These are phyloP conservation scores for Emiliania huxleyi DNA, from an alignment of 78 protist species.

Conservation along the genomic window DNA sequence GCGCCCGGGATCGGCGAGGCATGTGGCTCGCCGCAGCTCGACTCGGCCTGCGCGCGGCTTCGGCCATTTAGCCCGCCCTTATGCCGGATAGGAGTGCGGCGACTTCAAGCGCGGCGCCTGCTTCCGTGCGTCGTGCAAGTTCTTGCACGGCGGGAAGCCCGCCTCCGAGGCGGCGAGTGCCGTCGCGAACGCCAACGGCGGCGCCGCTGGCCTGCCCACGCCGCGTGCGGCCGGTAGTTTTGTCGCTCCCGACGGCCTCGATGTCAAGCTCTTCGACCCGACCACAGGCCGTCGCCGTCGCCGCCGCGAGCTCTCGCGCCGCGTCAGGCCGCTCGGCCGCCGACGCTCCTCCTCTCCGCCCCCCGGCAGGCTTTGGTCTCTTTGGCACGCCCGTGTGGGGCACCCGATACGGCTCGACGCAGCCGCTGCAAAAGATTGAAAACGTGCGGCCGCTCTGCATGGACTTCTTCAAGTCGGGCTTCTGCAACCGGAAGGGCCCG, in stretches of 20 bases:
- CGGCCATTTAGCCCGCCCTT: too few species aligned
- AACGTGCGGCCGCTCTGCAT: conserved; percentile 10
- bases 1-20: too few species aligned
- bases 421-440: background rate
- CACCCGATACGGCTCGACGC: background rate
- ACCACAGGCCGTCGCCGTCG: too few species aligned
- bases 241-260: background rate
- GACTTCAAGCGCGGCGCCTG: conserved; percentile 24
- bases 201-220: background rate
- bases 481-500: background rate
- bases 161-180: background rate
- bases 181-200: background rate
- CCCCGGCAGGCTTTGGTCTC: conserved; percentile 18
- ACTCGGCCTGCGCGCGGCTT: too few species aligned
- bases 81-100: conserved; percentile 14
- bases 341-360: too few species aligned
- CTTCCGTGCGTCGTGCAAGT: conserved; percentile 22
- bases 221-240: background rate
- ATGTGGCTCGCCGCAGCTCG: too few species aligned
- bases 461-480: conserved; percentile 22
- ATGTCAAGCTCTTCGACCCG: background rate
- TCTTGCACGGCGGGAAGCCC: background rate
- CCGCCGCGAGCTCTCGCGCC: too few species aligned
- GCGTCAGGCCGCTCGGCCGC: too few species aligned
- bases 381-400: background rate